Base-by-base conservation (phyloP, 495 filamentous ascomycete genomes). In the Hyaloscypha hepaticicola region DNA sequence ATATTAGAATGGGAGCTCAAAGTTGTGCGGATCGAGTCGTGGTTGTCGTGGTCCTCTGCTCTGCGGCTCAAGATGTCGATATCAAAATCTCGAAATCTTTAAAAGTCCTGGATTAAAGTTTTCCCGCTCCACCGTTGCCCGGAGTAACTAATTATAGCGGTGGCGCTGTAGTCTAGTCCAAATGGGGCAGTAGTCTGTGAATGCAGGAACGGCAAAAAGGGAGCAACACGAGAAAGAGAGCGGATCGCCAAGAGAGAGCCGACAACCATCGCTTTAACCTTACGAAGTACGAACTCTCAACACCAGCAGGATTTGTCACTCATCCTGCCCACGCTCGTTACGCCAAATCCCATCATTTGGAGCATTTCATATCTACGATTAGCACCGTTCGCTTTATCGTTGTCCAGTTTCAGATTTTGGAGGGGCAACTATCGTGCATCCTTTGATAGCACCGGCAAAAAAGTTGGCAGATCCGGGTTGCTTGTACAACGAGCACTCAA, bases 71-170 rank as follows among this genome's bases (percentile, higher is more conserved):
- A 25, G 24, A 26, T 50, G 41, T 55, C 25, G 25, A 24, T 34
- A 50, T 28, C n/a, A n/a, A n/a, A n/a, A 33, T 33, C 31, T 14
- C 38, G 19, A 45, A 45, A 45, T 45, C 38, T 45, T 45, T 45
- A 16, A 45, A n/a, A 31, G 29, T 29, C 24, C 19, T 26, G 31
- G 34, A 60, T 60, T 31, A 48, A 45, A 29, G 29, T 59, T 59
- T 22, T 38, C 14, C 57, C 64, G 49, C 49, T 51, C 50, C 31
- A 19, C 38, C 31, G 65, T 67, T 63, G 59, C 65, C 64, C 19
- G n/a, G 38, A 28, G 33, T 0, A 33, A 52, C 52, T 66, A 66
- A 61, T 58, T 58, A 58, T 61, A 66, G 64, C 27, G 41, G 11
- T 22, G 25, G 5, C 22, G n/a, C 24, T 25, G 25, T 5, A 8